Evolutionary conservation across 2,329 filamentous ascomycete species (phyloP), one percentile per base, ranked within the genome.

Genomic region (Esteya vermicola): DNA sequence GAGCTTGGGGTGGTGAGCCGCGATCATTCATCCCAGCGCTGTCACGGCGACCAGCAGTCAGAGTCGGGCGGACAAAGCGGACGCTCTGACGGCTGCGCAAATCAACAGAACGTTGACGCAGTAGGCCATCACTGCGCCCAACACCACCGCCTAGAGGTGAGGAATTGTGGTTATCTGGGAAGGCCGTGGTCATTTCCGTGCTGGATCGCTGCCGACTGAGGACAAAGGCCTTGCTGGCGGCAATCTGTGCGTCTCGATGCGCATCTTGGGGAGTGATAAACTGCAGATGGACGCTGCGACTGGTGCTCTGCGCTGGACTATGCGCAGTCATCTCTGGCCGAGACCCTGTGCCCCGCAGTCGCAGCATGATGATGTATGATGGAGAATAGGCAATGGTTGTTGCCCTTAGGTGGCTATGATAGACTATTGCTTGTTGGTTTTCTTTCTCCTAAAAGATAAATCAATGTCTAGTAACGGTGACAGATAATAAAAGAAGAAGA

Each of bases 161-260:
- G 33, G 4, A 14, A 21, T n/a, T 18, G 9, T 16, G 13, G 36
- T 8, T n/a, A 5, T 35, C 39, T 5, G 42, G 42, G 27, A 46
- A 44, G 7, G 35, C 33, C 9, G 55, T 41, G 1, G 54, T 43
- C 39, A 52, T 48, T 36, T 61, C 60, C 22, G 52, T 51, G 42
- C 50, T 58, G 30, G 51, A 58, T 12, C 62, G 58, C 27, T 60
- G 60, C 40, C 61, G 61, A n/a, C 70, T 68, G 43, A 68, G 63
- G 7, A 60, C 54, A 51, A 72, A 82, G 2, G 78, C 79, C 50
- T 76, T 60, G 26, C 63, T 59, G 8, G 78, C 78, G 19, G 78
- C 78, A 30, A 70, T 65, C 30, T 74, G 68, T 8, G 78, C 78
- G 54, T 81, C 72, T 40, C 71, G 62, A 36, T 70, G 65, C 3